A percentile compares a stretch with the other conserved stretches of the same genome.
These are phyloP conservation scores for Fusarium oligoseptatum DNA, from an alignment of 2,329 filamentous ascomycete species.

Conservation along the genomic window DNA sequence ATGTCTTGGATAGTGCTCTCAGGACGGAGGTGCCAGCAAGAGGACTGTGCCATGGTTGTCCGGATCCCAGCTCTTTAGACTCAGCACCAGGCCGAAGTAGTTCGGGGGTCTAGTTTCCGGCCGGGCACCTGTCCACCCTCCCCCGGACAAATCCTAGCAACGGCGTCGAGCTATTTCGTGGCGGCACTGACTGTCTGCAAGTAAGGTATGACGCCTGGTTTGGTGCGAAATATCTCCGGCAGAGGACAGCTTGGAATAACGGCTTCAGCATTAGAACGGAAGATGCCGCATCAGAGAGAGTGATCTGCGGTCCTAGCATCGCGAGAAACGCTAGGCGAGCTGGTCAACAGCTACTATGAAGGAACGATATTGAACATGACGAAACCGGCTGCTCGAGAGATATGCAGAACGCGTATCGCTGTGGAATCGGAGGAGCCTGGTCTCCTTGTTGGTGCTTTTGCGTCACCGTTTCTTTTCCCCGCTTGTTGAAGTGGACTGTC, in stretches of 20 bases:
- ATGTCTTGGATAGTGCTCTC: slow-evolving; percentile 11
- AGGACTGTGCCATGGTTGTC: slow-evolving; percentile 33
- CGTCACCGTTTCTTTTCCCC: slow-evolving; percentile 30
- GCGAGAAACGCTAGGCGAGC: slow-evolving; percentile 6
- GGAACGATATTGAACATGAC: slow-evolving; percentile 6
- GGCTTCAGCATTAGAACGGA: slow-evolving; percentile 14
- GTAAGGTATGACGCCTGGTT: slow-evolving; percentile 27
- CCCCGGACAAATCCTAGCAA: slow-evolving; percentile 19
- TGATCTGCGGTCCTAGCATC: slow-evolving; percentile 36
- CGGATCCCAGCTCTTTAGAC: slow-evolving; percentile 14
- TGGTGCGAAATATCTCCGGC: slow-evolving; percentile 33
- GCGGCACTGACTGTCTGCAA: slow-evolving; percentile 33
- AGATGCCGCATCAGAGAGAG: slow-evolving; percentile 31
- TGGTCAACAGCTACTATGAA: slow-evolving; percentile 3
- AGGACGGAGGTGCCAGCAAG: slow-evolving; percentile 21
- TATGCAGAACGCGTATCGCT: not conserved
- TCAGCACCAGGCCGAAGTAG: slow-evolving; percentile 22
- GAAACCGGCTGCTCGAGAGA: not conserved
- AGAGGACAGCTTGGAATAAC: slow-evolving; percentile 19
- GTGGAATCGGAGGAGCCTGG: slow-evolving; percentile 10
- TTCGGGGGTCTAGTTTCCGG: slow-evolving; percentile 17
- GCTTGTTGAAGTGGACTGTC: slow-evolving; percentile 26
- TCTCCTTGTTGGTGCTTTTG: slow-evolving; percentile 13
- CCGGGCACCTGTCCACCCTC: slow-evolving; percentile 2
- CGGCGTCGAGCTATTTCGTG: slow-evolving; percentile 20